Evolutionary conservation across 768 basidiomycete species (phyloP), one percentile per base, ranked within the genome.

Genomic region (Leccinum olivaceopallidum): DNA sequence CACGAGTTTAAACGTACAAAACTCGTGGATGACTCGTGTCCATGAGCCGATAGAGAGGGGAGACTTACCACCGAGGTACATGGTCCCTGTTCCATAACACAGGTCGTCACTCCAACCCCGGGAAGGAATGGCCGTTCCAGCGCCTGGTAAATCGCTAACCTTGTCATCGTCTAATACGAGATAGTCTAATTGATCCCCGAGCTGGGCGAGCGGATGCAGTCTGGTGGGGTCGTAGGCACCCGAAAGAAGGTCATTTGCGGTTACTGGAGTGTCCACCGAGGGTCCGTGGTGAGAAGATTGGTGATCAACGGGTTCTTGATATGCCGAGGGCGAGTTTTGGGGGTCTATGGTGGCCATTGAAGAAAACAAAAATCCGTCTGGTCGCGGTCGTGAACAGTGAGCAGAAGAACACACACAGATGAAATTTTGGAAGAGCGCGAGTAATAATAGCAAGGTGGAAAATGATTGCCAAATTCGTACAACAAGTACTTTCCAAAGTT

Each of bases 21-120:
- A 68, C 67, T 69, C 72, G 72, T 70, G 77, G 81, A 74, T 80
- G 82, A 80, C 74, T 69, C 73, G 63, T 73, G 75, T 69, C 55
- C 36, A 65, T 63, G 70, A 83, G 79, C 80, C 83, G 81, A 85
- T 83, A 81, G 83, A 83, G 82, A 80, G 81, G 75, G 59, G 14
- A 61, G 63, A 88, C 93, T 73, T 73, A 98, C 96, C 96, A 76
- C 91, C 84, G 59, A 99, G 87, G 86, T 99, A 99, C 80, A 95
- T 97, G 66, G 95, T 95, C 64, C 97, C 97, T 69, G 95, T 98
- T 71, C 97, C 97, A 78, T 98, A 98, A 85, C 95, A 98, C 61
- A 99, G 79, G 80, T 99, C 97, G 80, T 99, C 97, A 79, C 94
- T 92, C 95, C 94, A 98, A 64, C 97, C 95, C 80, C 97, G 82